A percentile compares a stretch with the other conserved stretches of the same genome.
These are phyloP conservation scores for Saccharomycopsis olivae DNA, from an alignment of 805 yeast species.

Conservation along the genomic window DNA sequence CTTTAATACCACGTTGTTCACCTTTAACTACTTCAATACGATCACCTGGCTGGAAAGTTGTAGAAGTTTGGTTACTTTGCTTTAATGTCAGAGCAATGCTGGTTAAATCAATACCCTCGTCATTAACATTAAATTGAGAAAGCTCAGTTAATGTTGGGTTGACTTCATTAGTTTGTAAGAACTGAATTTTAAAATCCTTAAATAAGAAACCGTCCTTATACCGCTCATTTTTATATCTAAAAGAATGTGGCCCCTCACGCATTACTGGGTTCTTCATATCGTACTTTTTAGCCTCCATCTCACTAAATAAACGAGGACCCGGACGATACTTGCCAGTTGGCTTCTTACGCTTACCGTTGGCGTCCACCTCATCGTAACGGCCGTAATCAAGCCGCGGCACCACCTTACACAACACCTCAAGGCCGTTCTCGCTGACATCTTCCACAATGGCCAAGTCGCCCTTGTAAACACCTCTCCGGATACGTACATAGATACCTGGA, in stretches of 20 bases:
- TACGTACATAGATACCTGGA: conserved; percentile 88
- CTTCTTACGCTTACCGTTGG: conserved; percentile 38
- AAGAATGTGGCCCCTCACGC: conserved; percentile 51
- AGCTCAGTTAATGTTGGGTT: conserved; percentile 84
- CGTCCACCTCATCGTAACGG: conserved; percentile 45
- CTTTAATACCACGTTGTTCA: conserved; percentile 85
- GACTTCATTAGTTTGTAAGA: conserved; percentile 69
- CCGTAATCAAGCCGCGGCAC: conserved; percentile 95
- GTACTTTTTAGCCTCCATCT: conserved; percentile 76
- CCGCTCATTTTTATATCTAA: conserved; percentile 75
- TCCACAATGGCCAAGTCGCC: conserved; percentile 92
- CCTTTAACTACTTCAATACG: conserved; percentile 86
- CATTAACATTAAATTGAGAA: conserved; percentile 68
- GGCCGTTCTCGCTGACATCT: conserved; percentile 85
- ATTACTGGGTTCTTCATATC: conserved; percentile 67
- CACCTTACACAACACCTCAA: conserved; percentile 86
- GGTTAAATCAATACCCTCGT: conserved; percentile 81
- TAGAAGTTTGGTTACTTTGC: conserved; percentile 41
- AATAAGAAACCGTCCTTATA: conserved; percentile 79
- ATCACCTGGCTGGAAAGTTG: conserved; percentile 84
- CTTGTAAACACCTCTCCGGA: conserved; percentile 83
- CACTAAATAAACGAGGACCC: conserved; percentile 77
- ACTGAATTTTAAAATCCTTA: conserved; percentile 79
- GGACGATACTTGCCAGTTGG: conserved; percentile 27
- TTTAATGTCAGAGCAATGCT: conserved; percentile 82